Evolutionary conservation across 805 yeast genomes (phyloP), one percentile per base, ranked within the genome.

Genomic region (Danielozyma ontarioensis): DNA sequence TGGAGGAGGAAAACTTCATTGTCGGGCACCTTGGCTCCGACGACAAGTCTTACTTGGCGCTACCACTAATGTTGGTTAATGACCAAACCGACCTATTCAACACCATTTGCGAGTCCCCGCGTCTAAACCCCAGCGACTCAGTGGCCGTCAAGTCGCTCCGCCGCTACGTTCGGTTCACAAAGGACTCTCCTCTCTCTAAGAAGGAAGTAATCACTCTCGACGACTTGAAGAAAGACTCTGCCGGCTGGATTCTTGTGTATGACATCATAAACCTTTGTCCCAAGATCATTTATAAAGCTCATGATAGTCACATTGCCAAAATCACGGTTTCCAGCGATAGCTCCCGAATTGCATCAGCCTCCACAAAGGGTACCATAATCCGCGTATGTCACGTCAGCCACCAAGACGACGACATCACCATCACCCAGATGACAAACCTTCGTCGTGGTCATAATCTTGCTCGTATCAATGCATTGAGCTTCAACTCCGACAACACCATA

Each of bases 391-490:
- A 52, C 36, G 33, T 59, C 5, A 29, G 34, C 7, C 35, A 33
- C 8, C 36, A 39, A 5, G 37, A 28, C 10, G 34, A 31, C 13
- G 42, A 37, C 22, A 34, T 56, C 22, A 36, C 30, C 2, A 42
- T 66, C 11, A 35, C 46, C 11, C 61, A 51, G 27, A 57, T 61
- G 13, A 54, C 49, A 13, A 62, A 56, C 34, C 53, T 67, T 21
- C 48, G 72, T 25, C 44, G 72, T 12, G 72, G 72, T 3, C 69
- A 64, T 34, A 60, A 65, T 34, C 44, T 52, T 5, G 60, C 66
- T 5, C 47, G 38, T 10, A 54, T 66, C 30, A 59, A 57, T 29
- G 46, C 62, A 2, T 50, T 67, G 33, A 51, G 49, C 18, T 64
- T 67, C 47, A 62, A 56, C 36, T 36, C 39, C 27, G 68, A 61